A percentile compares a stretch with the other conserved stretches of the same genome.
Evolutionary conservation across 352 stramenopile species (phyloP).

Genomic region (Phytophthora gonapodyides): DNA sequence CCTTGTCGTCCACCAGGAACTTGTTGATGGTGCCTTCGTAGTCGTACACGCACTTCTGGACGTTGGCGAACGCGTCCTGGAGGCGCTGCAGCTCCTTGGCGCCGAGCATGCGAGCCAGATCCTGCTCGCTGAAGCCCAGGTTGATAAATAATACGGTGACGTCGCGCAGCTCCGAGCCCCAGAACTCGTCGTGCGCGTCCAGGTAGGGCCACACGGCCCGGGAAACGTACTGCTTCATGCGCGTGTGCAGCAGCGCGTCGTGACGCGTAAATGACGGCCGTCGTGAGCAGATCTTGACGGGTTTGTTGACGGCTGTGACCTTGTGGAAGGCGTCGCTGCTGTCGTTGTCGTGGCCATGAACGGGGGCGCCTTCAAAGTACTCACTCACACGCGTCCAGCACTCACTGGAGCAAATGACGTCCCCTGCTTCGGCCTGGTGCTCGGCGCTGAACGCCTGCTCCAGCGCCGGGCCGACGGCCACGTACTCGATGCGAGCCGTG

Average conservation of each 20-base stretch:
- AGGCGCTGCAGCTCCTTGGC: constrained; percentile 69
- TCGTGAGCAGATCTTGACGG: constrained; percentile 70
- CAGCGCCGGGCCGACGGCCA: constrained; percentile 90
- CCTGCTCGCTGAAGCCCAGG: constrained; percentile 89
- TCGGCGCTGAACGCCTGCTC: constrained; percentile 91
- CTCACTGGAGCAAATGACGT: constrained; percentile 90
- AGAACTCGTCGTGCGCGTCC: constrained; percentile 92
- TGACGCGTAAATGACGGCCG: constrained; percentile 77
- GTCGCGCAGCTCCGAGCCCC: constrained; percentile 91
- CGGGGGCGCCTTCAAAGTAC: constrained; percentile 63
- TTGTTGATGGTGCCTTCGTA: constrained; percentile 97
- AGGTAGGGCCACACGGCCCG: constrained; percentile 92
- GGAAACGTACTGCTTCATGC: constrained; percentile 93
- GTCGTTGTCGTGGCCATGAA: constrained; percentile 27
- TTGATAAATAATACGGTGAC: constrained; percentile 95
- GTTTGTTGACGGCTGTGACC: constrained; percentile 55
- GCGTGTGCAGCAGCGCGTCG: constrained; percentile 77
- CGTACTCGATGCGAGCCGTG: constrained; percentile 89
- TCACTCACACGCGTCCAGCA: constrained; percentile 74
- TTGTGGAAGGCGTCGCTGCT: constrained; percentile 52
- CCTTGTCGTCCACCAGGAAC: constrained; percentile 96
- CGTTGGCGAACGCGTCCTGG: constrained; percentile 78
- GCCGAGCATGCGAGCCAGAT: constrained; percentile 78
- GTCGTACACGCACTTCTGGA: constrained; percentile 92
- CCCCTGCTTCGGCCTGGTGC: constrained; percentile 83